Percentiles rank a stretch among this genome's conserved stretches.
Evolutionary conservation across 2,329 filamentous ascomycete genomes (phyloP).

Genomic region (Stachybotrys chartarum): DNA sequence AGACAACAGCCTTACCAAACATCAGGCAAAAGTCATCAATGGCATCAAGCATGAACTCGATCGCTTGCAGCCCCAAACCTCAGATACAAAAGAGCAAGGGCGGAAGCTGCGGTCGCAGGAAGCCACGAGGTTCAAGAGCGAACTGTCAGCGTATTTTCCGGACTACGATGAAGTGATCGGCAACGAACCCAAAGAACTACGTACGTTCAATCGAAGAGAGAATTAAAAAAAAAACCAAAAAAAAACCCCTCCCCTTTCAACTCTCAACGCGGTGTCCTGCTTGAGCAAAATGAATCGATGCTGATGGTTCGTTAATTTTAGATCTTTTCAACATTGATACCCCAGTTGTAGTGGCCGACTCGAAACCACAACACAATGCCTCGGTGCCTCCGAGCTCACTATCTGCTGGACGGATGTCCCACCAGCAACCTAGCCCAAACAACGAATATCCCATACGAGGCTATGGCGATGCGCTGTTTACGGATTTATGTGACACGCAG

Average conservation of each 20-base stretch:
- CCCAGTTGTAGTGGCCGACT: slow-evolving; percentile 63
- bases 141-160: slow-evolving; percentile 82
- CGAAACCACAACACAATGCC: slow-evolving; percentile 23
- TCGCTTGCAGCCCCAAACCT: slow-evolving; percentile 41
- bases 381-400: slow-evolving; percentile 17
- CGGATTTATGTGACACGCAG: slow-evolving; percentile 48
- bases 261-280: too few relatives aligned
- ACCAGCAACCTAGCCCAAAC: not conserved
- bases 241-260: too few relatives aligned
- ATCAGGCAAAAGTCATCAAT: slow-evolving; percentile 53
- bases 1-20: slow-evolving; percentile 33
- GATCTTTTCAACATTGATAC: slow-evolving; percentile 69
- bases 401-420: slow-evolving; percentile 8
- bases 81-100: slow-evolving; percentile 53
- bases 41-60: slow-evolving; percentile 56
- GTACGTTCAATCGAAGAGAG: slow-evolving; percentile 43
- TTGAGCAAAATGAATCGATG: not conserved
- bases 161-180: slow-evolving; percentile 94
- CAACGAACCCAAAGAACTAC: slow-evolving; percentile 69
- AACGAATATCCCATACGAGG: slow-evolving; percentile 35
- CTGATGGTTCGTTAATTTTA: slow-evolving; percentile 24
- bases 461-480: slow-evolving; percentile 50
- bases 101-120: slow-evolving; percentile 81
- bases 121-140: slow-evolving; percentile 80
- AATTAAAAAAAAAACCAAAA: slow-evolving; percentile 3